Conservation (phyloP, 2,329 filamentous ascomycete genomes). For the Fusarium globosum region DNA sequence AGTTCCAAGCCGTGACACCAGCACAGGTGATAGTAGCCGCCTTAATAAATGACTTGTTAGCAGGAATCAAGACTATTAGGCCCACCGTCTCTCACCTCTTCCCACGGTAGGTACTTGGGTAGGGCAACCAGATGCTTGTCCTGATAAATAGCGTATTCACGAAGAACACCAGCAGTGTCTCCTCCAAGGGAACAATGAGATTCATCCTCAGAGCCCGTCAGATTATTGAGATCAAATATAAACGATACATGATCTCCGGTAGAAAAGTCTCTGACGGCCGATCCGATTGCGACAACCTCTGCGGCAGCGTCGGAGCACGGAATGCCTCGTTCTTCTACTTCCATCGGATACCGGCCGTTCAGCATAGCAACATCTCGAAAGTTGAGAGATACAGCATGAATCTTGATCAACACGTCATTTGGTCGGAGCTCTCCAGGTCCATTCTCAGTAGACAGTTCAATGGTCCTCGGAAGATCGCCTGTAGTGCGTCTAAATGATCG, state of each 20-base stretch:
- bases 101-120: not conserved
- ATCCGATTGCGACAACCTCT: not conserved
- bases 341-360: not conserved
- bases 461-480: not conserved
- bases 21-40: not conserved
- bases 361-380: not conserved
- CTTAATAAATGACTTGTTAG: not conserved
- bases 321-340: not conserved
- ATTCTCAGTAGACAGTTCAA: not conserved
- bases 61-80: rapidly evolving
- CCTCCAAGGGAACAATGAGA: not conserved
- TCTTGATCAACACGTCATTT: not conserved
- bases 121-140: not conserved
- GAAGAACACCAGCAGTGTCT: not conserved
- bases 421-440: rapidly evolving
- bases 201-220: rapidly evolving
- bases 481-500: not conserved
- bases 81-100: rapidly evolving
- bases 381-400: not conserved
- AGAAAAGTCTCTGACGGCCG: not conserved
- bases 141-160: not conserved
- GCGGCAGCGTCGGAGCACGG: not conserved
- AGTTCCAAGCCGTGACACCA: not conserved
- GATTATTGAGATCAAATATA: not conserved
- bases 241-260: not conserved